These are phyloP conservation scores for Aspergillus sp. DNA, from an alignment of 2,329 filamentous ascomycete species.

Conservation along the genomic window DNA sequence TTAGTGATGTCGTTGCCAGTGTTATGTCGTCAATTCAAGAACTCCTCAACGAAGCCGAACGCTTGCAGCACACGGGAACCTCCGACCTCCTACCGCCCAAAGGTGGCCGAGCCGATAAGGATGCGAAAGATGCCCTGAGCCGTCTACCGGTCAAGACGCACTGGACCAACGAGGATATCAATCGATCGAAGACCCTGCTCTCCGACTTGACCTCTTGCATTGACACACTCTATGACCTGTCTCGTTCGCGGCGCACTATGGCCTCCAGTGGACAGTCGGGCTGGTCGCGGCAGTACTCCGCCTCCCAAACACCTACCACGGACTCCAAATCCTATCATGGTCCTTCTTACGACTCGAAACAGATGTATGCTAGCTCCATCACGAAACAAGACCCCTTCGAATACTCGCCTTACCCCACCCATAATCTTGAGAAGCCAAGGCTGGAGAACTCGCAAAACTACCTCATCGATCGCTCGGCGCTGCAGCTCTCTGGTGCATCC, in stretches of 20 bases:
- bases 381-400: constrained; percentile 25
- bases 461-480: constrained; percentile 39
- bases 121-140: constrained; percentile 31
- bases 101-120: constrained; percentile 33
- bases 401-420: constrained; percentile 23
- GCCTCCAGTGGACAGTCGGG: constrained; percentile 28
- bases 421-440: constrained; percentile 14
- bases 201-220: constrained; percentile 62
- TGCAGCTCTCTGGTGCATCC: constrained; percentile 40
- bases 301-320: constrained; percentile 26
- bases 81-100: constrained; percentile 35
- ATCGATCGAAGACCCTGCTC: constrained; percentile 58
- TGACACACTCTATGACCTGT: constrained; percentile 65
- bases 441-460: constrained; percentile 30
- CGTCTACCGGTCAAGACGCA: constrained; percentile 38
- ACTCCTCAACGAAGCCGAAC: constrained; percentile 61
- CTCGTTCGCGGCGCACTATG: constrained; percentile 51
- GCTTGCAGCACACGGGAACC: constrained; percentile 51
- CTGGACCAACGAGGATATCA: constrained; percentile 53
- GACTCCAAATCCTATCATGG: constrained; percentile 33
- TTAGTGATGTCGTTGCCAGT: constrained; percentile 64
- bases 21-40: constrained; percentile 65
- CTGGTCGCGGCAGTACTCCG: constrained; percentile 25
- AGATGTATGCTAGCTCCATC: constrained; percentile 23
- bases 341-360: constrained; percentile 39